phyloP scores from a whole-genome alignment of 2,329 filamentous ascomycete species.

The Tolypocladium capitatum region DNA sequence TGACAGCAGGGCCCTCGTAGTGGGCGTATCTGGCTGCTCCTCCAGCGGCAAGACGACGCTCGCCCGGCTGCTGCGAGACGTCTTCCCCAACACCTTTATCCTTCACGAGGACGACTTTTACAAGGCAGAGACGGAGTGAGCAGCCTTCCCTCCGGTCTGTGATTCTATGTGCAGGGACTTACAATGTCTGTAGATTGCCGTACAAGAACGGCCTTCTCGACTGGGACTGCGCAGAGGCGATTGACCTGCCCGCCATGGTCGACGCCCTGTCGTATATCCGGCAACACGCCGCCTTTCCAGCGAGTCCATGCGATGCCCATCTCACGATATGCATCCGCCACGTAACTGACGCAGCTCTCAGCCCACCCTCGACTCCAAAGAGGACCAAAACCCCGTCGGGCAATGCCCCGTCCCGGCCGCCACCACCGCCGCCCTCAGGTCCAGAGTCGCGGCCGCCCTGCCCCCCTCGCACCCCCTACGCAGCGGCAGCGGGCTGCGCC shows the following conservation, averaged over 20 bases:
- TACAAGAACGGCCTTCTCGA: conserved; percentile 54
- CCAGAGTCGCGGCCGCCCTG: conserved; percentile 34
- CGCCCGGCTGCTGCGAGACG: conserved; percentile 66
- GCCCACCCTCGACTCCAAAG: conserved; percentile 23
- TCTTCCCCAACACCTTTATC: conserved; percentile 68
- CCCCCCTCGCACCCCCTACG: conserved; percentile 26
- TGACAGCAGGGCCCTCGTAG: conserved; percentile 42
- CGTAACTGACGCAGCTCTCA: conserved; percentile 1
- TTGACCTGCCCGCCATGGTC: conserved; percentile 58
- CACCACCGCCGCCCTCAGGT: conserved; percentile 31
- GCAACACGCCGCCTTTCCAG: conserved; percentile 49
- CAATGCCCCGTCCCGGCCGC: conserved; percentile 35
- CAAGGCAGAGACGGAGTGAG: conserved; percentile 58
- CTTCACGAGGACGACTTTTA: conserved; percentile 97
- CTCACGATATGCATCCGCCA: not conserved
- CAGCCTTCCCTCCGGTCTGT: conserved; percentile 6
- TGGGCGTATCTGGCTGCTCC: conserved; percentile 80
- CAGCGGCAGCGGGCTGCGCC: conserved; percentile 16
- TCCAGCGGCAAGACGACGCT: conserved; percentile 94
- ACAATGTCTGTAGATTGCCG: conserved; percentile 30
- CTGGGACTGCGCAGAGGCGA: conserved; percentile 79
- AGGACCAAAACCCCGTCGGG: conserved; percentile 51
- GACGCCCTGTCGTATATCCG: conserved; percentile 58
- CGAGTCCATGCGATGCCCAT: conserved; percentile 22
- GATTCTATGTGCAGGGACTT: not conserved